These are phyloP conservation scores for Xylaria sp. DNA, from an alignment of 2,329 filamentous ascomycete species.

Conservation along the genomic window DNA sequence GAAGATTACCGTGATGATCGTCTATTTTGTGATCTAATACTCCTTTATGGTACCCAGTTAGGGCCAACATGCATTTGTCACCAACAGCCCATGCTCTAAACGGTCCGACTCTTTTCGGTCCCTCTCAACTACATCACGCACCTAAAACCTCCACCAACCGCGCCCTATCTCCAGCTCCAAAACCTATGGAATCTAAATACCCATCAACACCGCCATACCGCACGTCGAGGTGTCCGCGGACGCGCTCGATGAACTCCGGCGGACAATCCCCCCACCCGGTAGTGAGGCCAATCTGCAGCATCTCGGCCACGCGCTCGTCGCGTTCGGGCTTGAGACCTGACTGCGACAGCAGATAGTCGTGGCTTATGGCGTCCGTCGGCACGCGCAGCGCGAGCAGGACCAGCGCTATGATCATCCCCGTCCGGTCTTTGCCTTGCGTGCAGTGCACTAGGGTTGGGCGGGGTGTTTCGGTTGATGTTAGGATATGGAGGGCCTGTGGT, in stretches of 20 bases:
- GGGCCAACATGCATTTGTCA: neutral
- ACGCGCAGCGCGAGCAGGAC: constrained; percentile 72
- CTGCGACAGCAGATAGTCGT: constrained; percentile 78
- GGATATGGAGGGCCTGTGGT: constrained; percentile 58
- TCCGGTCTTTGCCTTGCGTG: constrained; percentile 90
- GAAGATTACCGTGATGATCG: neutral
- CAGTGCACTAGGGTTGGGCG: constrained; percentile 82
- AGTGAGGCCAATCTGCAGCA: constrained; percentile 75
- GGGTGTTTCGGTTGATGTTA: constrained; percentile 57
- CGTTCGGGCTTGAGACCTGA: constrained; percentile 69
- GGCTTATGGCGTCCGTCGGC: constrained; percentile 67
- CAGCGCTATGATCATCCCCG: constrained; percentile 76
- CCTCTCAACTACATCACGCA: constrained; percentile 48
- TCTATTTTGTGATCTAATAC: neutral
- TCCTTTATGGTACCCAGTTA: too few relatives aligned
- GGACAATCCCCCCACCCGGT: constrained; percentile 79
- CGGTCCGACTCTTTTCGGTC: neutral
- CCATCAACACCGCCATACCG: constrained; percentile 73
- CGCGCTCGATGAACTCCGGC: constrained; percentile 68
- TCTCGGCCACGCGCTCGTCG: constrained; percentile 73
- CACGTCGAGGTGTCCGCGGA: constrained; percentile 67
- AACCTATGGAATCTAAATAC: constrained; percentile 74
- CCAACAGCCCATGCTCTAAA: neutral
- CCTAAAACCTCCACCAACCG: constrained; percentile 56
- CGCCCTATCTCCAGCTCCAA: constrained; percentile 58